A percentile compares a stretch with the other conserved stretches of the same genome.
Conservation (phyloP, 2,329 filamentous ascomycete genomes). For the Aspergillaceae sp. region DNA sequence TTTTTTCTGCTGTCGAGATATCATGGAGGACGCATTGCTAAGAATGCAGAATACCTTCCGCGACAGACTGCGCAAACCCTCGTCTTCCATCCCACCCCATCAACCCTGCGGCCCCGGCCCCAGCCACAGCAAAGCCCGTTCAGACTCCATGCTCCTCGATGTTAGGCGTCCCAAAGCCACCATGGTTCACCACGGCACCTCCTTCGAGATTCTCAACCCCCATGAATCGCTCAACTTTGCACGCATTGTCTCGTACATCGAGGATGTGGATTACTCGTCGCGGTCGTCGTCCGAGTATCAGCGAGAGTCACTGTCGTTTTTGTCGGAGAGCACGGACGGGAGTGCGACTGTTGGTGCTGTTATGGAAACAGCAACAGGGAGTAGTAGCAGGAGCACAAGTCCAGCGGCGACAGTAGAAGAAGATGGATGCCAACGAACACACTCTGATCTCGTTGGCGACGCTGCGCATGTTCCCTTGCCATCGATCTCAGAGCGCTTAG, state of each 20-base stretch:
- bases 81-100: conserved; percentile 8
- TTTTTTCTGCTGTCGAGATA: background rate
- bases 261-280: conserved; percentile 23
- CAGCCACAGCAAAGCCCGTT: conserved; percentile 13
- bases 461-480: conserved; percentile 14
- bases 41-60: conserved; percentile 23
- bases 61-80: conserved; percentile 17
- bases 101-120: too few relatives aligned
- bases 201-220: conserved; percentile 32
- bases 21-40: background rate
- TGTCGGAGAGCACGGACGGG: conserved; percentile 4
- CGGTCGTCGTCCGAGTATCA: conserved; percentile 11
- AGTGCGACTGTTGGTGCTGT: too few relatives aligned
- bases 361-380: too few relatives aligned
- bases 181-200: conserved; percentile 26
- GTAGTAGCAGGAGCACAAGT: too few relatives aligned
- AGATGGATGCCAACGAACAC: conserved; percentile 2
- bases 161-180: conserved; percentile 17
- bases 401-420: too few relatives aligned
- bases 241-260: conserved; percentile 28
- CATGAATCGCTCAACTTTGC: conserved; percentile 28
- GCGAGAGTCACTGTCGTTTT: conserved; percentile 13
- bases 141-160: conserved; percentile 21
- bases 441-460: conserved; percentile 16
- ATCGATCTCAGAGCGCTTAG: conserved; percentile 19